Conservation (phyloP, 129 eudicot genomes). For the Apium graveolens region DNA sequence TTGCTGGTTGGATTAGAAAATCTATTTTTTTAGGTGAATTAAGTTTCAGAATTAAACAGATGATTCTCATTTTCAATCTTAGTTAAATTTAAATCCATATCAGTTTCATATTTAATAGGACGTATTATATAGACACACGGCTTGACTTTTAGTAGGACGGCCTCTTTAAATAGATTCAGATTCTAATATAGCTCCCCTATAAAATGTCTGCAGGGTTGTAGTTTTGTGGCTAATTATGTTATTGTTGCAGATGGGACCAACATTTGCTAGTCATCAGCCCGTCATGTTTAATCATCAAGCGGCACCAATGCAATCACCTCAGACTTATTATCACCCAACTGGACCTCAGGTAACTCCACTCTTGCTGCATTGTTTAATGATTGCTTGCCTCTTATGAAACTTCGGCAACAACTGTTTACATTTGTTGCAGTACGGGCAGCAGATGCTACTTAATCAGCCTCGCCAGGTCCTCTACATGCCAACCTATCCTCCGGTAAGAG, state of each 20-base stretch:
- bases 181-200: not conserved
- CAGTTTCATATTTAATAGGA: not conserved
- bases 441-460: conserved; percentile 79
- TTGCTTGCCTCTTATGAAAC: not conserved
- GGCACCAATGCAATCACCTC: conserved; percentile 52
- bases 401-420: not conserved
- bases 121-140: too few species aligned
- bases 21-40: not conserved
- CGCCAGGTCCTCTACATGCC: conserved; percentile 84
- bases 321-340: conserved; percentile 61
- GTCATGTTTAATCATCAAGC: conserved; percentile 68
- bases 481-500: conserved; percentile 67
- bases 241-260: conserved; percentile 68
- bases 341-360: conserved; percentile 61
- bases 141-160: not conserved
- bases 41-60: not conserved
- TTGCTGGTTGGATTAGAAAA: not conserved
- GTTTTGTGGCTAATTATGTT: not conserved
- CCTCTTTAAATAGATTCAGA: not conserved
- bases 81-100: not conserved
- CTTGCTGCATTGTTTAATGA: not conserved
- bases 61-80: not conserved
- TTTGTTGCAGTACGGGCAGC: conserved; percentile 75
- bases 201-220: not conserved
- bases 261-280: conserved; percentile 58